phyloP scores from a whole-genome alignment of 352 stramenopile species.

The Phytophthora sansomeana region DNA sequence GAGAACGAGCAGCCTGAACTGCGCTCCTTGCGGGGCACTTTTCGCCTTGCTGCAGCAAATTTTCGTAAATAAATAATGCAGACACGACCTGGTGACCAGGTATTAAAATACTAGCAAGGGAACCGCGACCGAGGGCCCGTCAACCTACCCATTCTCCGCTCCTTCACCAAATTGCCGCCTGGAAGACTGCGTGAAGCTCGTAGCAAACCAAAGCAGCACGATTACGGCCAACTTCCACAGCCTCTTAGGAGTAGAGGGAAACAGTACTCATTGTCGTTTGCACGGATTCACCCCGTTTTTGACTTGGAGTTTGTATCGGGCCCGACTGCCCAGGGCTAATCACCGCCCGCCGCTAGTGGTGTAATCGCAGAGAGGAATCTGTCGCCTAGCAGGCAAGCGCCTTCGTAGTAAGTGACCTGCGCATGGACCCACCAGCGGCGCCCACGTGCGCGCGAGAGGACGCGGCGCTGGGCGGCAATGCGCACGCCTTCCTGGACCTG shows the following conservation, averaged over 20 bases:
- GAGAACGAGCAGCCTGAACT: no score
- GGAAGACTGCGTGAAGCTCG: no score
- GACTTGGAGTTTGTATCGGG: no score
- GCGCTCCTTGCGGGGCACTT: no score
- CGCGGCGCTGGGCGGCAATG: constrained; percentile 17
- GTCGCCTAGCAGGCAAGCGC: background rate
- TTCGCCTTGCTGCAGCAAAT: constrained; percentile 23
- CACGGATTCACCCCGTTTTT: no score
- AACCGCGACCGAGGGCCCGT: no score
- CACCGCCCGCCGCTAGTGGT: constrained; percentile 3
- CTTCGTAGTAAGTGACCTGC: background rate
- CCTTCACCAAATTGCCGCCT: no score
- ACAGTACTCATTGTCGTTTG: constrained; percentile 1
- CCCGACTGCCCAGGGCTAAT: constrained; percentile 12
- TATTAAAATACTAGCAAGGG: no score
- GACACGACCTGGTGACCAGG: background rate
- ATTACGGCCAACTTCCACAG: constrained; percentile 3
- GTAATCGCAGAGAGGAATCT: constrained; percentile 30
- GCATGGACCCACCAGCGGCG: constrained; percentile 18
- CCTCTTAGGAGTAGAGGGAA: no score
- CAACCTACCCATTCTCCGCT: background rate
- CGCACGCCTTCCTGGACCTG: constrained; percentile 60
- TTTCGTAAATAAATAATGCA: no score
- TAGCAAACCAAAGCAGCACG: background rate
- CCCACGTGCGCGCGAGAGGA: constrained; percentile 22